phyloP scores from a whole-genome alignment of 768 basidiomycete species.

The Tulasnella sp. region DNA sequence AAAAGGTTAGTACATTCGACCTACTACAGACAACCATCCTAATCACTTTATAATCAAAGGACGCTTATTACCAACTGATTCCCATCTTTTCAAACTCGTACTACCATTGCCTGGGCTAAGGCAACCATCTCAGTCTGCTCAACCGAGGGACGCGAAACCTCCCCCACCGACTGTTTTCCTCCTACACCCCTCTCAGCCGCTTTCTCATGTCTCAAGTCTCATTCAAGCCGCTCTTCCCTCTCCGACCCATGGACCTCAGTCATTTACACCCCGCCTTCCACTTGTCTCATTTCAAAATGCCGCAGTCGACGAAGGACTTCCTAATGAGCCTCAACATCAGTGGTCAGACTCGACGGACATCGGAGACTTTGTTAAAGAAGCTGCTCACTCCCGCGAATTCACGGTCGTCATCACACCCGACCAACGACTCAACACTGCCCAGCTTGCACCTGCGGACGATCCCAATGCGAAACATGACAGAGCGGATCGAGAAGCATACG shows the following conservation, averaged over 20 bases:
- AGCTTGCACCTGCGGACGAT: background rate
- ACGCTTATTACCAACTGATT: constrained; percentile 48
- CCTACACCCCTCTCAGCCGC: constrained; percentile 56
- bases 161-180: constrained; percentile 42
- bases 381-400: constrained; percentile 44
- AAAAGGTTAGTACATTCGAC: background rate
- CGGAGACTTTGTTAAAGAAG: constrained; percentile 53
- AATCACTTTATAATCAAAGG: constrained; percentile 30
- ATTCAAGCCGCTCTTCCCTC: constrained; percentile 34
- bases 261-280: constrained; percentile 27
- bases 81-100: constrained; percentile 55
- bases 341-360: constrained; percentile 57
- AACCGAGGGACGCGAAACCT: background rate
- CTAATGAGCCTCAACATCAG: constrained; percentile 30
- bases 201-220: constrained; percentile 49
- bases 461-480: background rate
- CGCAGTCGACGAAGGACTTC: constrained; percentile 19
- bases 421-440: constrained; percentile 21
- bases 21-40: background rate
- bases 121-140: constrained; percentile 9
- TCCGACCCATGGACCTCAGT: constrained; percentile 18
- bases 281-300: constrained; percentile 36
- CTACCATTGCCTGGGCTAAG: constrained; percentile 33
- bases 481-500: constrained; percentile 1
- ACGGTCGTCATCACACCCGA: constrained; percentile 30